Percentiles rank a stretch among this genome's conserved stretches.
phyloP scores from a whole-genome alignment of 1,284 basidiomycete genomes.

The Heterobasidion annosum region DNA sequence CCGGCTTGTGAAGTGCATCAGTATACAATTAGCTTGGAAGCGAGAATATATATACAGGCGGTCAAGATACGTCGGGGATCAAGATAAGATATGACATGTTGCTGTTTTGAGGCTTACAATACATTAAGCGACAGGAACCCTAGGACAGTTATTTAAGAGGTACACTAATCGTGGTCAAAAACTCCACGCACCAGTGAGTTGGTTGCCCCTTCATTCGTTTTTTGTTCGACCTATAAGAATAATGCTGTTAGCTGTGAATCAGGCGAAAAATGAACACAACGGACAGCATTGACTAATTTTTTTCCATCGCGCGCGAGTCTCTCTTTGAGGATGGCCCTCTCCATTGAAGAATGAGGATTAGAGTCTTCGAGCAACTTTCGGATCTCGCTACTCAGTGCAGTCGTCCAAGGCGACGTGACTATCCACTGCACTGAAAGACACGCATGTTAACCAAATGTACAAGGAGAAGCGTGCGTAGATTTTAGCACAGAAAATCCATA shows the following conservation, averaged over 20 bases:
- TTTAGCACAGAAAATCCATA: conserved; percentile 16
- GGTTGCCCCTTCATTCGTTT: not conserved
- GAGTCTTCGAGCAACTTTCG: conserved; percentile 9
- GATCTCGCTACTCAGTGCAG: conserved; percentile 25
- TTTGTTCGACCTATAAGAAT: not conserved
- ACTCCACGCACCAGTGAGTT: not conserved
- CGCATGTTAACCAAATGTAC: not conserved
- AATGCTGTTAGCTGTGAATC: not conserved
- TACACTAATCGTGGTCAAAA: not conserved
- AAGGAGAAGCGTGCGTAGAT: not conserved
- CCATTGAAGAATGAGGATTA: not conserved
- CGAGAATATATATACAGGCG: not conserved
- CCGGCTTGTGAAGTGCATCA: not conserved
- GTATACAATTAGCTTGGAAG: not conserved
- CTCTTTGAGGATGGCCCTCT: conserved; percentile 2
- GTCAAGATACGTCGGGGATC: not conserved
- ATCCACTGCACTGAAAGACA: conserved; percentile 21
- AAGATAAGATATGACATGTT: not conserved
- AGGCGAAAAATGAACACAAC: not conserved
- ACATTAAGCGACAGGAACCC: not conserved
- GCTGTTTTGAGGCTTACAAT: not conserved
- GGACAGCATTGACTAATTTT: conserved; percentile 3
- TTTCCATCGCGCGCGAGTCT: conserved; percentile 1
- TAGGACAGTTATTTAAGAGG: not conserved
- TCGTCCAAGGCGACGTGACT: conserved; percentile 39